Evolutionary conservation across 345 rosid genomes (phyloP), one percentile per base, ranked within the genome.

Genomic region (Citrus australasica): DNA sequence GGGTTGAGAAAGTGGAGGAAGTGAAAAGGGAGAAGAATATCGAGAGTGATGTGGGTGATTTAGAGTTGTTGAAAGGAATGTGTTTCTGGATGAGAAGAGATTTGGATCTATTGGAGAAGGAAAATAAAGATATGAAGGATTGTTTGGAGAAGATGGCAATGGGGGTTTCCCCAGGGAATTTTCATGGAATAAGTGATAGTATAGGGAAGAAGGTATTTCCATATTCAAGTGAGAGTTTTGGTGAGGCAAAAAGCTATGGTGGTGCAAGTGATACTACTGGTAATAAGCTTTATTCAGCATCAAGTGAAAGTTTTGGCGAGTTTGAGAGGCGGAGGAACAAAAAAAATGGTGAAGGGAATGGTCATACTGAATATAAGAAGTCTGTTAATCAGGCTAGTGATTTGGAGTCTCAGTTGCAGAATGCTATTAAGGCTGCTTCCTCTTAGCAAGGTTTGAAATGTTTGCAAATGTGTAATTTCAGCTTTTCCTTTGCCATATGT

Each of bases 341-440:
- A 82, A 85, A 70, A 77, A 83, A 24, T 69, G 80, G 53, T 63
- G 82, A 83, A 67, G 86, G 61, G 33, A 84, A 75, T 78, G 69
- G 62, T 37, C 71, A 40, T 27, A 81, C 59, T 21, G 87, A 88
- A 70, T 16, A 19, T 22, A 85, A 79, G 82, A 84, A 78, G 80
- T 78, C 81, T 58, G 82, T 51, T 22, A 80, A 77, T 73, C 75
- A 32, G 73, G 71, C 53, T 74, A 81, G 76, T 66, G 89, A 87
- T 60, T 79, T 89, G 82, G 91, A 88, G 82, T 86, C 84, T 78
- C 85, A 89, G 78, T 83, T 91, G 82, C 86, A 85, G 79, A 88
- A 78, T 82, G 91, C 90, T 68, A 86, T 89, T 28, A 89, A 83
- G 77, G 87, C 90, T 78, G 88, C 94, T 65, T 81, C 91, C 59